Base-by-base conservation (phyloP, 331 rosid species). In the Quercus tomentella region DNA sequence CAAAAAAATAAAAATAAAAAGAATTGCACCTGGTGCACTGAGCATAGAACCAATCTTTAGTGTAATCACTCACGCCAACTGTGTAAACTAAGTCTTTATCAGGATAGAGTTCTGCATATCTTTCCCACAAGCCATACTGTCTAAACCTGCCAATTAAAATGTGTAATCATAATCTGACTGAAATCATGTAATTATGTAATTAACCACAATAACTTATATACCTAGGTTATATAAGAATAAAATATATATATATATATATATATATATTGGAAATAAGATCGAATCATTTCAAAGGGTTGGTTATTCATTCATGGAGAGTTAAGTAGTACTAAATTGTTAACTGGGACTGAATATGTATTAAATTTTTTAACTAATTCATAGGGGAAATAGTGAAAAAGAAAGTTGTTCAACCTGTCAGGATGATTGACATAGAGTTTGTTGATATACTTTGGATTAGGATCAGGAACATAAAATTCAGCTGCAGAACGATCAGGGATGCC, bases 81-180 rank as follows among this genome's bases (percentile, higher is more conserved):
- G 88, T 88, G 88, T 87, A 94, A 55, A 84, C 79, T 78, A 94
- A 86, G 83, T 94, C 98, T 5, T 72, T 81, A 37, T 89, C 92
- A 66, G 97, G 97, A 88, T 88, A 92, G 70, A 92, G 71, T 20
- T 94, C 97, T 74, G 89, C 84, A 80, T 89, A 94, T 90, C 92
- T 92, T 84, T 90, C 93, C 97, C 98, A 94, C 77, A 92, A 37
- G 28, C 98, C 98, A 83, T 92, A 94, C 71, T 94, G 97, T 82
- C 96, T 92, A 81, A 88, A 94, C 85, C 98, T 91, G 88, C 17
- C 69, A 76, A 57, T 84, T 75, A 61, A 17, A 51, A 60, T 70
- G n/a, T 49, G 15, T 49, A 12, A 49, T 45, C 18, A 49, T 49
- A 49, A 49, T 49, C 54, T 49, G 54, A 49, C 1, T 1, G 4